Evolutionary conservation across 2,329 filamentous ascomycete genomes (phyloP), one percentile per base, ranked within the genome.

Genomic region (Verruconis gallopava): DNA sequence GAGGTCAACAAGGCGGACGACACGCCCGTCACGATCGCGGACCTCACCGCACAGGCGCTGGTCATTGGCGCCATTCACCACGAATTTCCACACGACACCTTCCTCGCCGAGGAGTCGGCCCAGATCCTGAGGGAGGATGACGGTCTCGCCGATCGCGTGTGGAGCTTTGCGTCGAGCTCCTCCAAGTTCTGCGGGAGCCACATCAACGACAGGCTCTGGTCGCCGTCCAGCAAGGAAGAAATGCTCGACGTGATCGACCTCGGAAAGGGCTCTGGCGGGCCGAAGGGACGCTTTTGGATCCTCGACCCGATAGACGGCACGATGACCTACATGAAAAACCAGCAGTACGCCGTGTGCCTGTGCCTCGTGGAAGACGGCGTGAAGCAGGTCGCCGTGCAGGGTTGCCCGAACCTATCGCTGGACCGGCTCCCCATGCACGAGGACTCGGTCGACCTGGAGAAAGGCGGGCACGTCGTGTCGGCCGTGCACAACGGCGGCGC

Each of bases 31-130:
- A 40, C 42, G 14, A 98, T 96, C 54, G 91, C 89, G 59, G 91
- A 98, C 67, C 96, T 94, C 61, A 91, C 91, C 56, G 91, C 91
- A 25, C 91, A 98, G 68, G 88, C 91, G 21, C 76, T 98, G 50
- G 94, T 98, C 64, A 94, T 96, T 56, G 73, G 79, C 44, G 89
- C 89, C 21, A 79, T 98, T 51, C 79, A 80, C 62, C 76, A 84
- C 63, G 85, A 81, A 63, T 98, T 98, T 67, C 91, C 91, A n/a
- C 58, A 77, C 25, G 91, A 98, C 57, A 80, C 85, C 60, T 83
- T 98, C 49, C 84, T 98, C 32, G 91, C 84, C 50, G 91, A 98
- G 64, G 91, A 98, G 64, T 91, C 98, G 64, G 84, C 89, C 5
- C 77, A 76, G 46, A 73, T 80, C 51, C 73, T 98, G 46, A 77